Evolutionary conservation across 805 yeast species (phyloP), one percentile per base, ranked within the genome.

Genomic region (Alloascoidea africana): DNA sequence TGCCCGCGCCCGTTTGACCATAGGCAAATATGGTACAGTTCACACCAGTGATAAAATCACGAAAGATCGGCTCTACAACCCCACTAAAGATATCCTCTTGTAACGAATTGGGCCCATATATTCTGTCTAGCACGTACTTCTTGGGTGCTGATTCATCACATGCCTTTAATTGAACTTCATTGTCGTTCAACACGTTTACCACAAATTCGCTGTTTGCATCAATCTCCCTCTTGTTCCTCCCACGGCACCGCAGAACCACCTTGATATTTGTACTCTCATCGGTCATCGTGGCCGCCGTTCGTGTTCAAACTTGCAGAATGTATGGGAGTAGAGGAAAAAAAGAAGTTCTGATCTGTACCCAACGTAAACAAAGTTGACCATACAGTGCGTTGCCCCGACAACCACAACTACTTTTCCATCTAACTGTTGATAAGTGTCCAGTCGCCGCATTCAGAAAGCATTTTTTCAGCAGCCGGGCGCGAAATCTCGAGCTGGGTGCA

Each of bases 1-100:
- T 79, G 17, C 87, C 87, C 0, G 85, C 76, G 1, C 86, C 83
- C 0, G 87, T 79, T 67, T 78, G 84, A 2, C 89, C 93, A 56
- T 81, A 80, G 0, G 83, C 85, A 42, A 79, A 59, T 18, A 79
- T 65, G 0, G 86, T 75, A 46, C 80, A 80, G 49, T 79, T 78
- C n/a, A 23, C n/a, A 23, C 30, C 30, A 23, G 30, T 8, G 8
- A 23, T 8, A 23, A 23, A 23, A n/a, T 23, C 30, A 8, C 8
- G 30, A 23, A 23, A 23, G 30, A 23, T 23, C 30, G 30, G 30
- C 30, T 23, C 30, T n/a, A 23, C 30, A 23, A 23, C 30, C n/a
- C 30, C 30, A 8, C n/a, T 8, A 23, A 23, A 23, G 8, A 23
- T n/a, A 8, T 23, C 30, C n/a, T 23, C 30, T 23, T 23, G 30